Evolutionary conservation across 2,329 filamentous ascomycete genomes (phyloP).

Genomic region (Thelonectria olida): DNA sequence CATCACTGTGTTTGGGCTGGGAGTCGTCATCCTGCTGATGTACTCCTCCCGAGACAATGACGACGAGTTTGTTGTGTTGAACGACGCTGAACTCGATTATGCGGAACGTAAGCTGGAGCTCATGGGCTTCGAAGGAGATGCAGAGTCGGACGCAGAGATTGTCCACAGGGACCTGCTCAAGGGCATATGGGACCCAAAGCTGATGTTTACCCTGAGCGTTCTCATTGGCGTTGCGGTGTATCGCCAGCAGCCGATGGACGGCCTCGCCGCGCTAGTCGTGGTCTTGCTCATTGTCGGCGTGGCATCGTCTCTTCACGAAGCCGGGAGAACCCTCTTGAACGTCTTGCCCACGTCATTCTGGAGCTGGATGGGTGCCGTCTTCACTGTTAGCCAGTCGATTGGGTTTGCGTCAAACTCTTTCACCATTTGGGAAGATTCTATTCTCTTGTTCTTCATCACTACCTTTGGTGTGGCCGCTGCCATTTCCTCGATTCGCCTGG

Average conservation of each 20-base stretch:
- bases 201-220: constrained; percentile 43
- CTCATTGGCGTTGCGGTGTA: constrained; percentile 44
- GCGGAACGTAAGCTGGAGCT: constrained; percentile 68
- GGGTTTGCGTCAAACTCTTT: constrained; percentile 98
- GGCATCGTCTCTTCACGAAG: constrained; percentile 52
- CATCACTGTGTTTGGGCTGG: constrained; percentile 73
- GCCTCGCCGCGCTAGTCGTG: constrained; percentile 51
- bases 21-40: constrained; percentile 74
- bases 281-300: constrained; percentile 53
- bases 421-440: constrained; percentile 98
- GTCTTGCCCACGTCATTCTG: constrained; percentile 80
- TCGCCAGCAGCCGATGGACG: constrained; percentile 44
- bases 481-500: constrained; percentile 78
- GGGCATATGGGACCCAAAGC: constrained; percentile 47
- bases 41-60: constrained; percentile 73
- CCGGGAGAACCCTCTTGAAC: constrained; percentile 56
- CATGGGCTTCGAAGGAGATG: constrained; percentile 46
- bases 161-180: constrained; percentile 47
- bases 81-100: constrained; percentile 66
- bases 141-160: constrained; percentile 51
- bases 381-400: constrained; percentile 86
- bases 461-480: constrained; percentile 85
- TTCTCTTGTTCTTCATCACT: constrained; percentile 88
- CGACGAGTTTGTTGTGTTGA: constrained; percentile 62
- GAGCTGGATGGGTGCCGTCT: constrained; percentile 85